Evolutionary conservation across 306 rosid genomes (phyloP), one percentile per base, ranked within the genome.

Genomic region (Pterocarpus santalinus): DNA sequence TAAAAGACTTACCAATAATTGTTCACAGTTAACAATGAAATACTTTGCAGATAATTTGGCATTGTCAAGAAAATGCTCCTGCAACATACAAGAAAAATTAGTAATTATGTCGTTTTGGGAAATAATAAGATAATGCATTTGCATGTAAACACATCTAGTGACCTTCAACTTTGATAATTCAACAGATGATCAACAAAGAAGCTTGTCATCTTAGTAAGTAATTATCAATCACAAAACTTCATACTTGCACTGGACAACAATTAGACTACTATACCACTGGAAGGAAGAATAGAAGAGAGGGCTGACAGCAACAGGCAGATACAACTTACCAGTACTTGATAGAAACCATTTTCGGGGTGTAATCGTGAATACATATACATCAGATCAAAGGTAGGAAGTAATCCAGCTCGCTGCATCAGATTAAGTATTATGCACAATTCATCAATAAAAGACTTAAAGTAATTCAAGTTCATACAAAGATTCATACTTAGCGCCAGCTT

Each of bases 31-130:
- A 17, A 89, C 87, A 76, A 95, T 91, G 86, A 95, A 95, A 90
- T 95, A 95, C 76, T 82, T 89, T 56, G 73, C 91, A 5, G 98
- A 93, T 71, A 95, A 85, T 87, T 88, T 93, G 73, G 98, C 95
- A 46, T 93, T 87, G 82, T 89, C 98, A 72, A 93, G 76, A 86
- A 95, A 95, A 85, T 93, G 92, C 79, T 90, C 96, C 95, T 95
- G 98, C 91, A 80, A 87, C 47, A 78, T 58, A 52, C 70, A 79
- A 84, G 61, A 61, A 55, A 79, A 47, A 69, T 9, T 7, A 14
- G 14, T 62, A 76, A 77, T 28, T 41, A 78, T 44, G 9, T 4
- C 5, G 51, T 41, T 64, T 78, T 47, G 28, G 73, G 63, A 78
- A 72, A 57, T 33, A 69, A 17, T 67, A 81, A 39, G 36, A 79